phyloP scores from a whole-genome alignment of 2,329 filamentous ascomycete species.

The Xylaria digitata region DNA sequence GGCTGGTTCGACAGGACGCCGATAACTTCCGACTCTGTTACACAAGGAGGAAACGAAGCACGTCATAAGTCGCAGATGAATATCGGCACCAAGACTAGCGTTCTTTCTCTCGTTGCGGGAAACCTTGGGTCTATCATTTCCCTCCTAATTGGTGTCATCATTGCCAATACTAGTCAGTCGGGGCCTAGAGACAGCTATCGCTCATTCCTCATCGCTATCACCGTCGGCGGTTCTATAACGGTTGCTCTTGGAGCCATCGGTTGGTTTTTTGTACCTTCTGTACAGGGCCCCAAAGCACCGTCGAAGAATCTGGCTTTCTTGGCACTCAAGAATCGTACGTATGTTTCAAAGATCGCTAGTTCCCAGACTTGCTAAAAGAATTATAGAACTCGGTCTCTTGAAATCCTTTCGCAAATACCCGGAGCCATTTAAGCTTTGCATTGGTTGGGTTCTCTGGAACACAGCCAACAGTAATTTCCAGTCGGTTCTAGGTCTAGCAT shows the following conservation, averaged over 20 bases:
- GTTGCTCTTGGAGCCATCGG: constrained; percentile 31
- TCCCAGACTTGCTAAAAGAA: neutral
- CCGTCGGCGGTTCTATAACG: constrained; percentile 30
- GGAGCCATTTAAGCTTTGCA: constrained; percentile 38
- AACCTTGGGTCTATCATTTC: constrained; percentile 34
- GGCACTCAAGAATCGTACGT: constrained; percentile 33
- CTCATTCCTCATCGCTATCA: constrained; percentile 35
- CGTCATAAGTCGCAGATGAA: constrained; percentile 35
- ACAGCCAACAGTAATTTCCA: constrained; percentile 36
- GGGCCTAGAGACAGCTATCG: constrained; percentile 31
- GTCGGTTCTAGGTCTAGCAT: constrained; percentile 29
- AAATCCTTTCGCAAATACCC: constrained; percentile 34
- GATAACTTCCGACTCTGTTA: neutral
- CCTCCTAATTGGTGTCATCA: constrained; percentile 32
- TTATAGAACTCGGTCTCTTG: constrained; percentile 24
- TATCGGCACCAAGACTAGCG: constrained; percentile 31
- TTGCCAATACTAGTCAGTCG: constrained; percentile 29
- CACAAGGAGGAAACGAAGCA: constrained; percentile 12
- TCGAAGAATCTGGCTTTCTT: constrained; percentile 33
- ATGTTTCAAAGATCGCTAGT: neutral
- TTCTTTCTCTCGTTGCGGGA: constrained; percentile 33
- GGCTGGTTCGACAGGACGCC: constrained; percentile 29
- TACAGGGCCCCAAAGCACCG: constrained; percentile 24
- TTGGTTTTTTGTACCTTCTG: constrained; percentile 36
- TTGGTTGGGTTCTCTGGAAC: constrained; percentile 38